Conservation (phyloP, 192 early-diverging fungal genomes). For the Dissophora ornata region DNA sequence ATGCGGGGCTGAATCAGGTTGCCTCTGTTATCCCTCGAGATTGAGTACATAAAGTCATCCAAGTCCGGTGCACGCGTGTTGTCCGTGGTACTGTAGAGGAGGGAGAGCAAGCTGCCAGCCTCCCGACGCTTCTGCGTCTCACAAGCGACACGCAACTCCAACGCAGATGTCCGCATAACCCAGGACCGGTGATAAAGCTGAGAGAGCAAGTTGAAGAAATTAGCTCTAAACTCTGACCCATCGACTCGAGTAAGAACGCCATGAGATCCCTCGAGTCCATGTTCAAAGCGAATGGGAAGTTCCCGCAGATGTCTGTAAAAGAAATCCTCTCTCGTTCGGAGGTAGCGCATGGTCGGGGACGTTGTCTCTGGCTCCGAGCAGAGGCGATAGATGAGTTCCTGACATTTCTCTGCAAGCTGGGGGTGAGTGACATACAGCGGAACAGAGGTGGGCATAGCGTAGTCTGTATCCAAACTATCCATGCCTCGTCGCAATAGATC, state of each 20-base stretch:
- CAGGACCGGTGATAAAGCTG: conserved; percentile 89
- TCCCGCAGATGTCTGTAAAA: conserved; percentile 72
- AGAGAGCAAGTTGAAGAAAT: conserved; percentile 56
- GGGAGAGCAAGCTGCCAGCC: conserved; percentile 45
- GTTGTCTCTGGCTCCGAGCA: conserved; percentile 78
- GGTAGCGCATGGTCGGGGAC: conserved; percentile 76
- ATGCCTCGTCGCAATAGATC: conserved; percentile 67
- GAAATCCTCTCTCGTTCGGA: conserved; percentile 84
- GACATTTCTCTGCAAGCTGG: conserved; percentile 87
- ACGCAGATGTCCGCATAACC: conserved; percentile 86
- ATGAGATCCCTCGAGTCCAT: conserved; percentile 28
- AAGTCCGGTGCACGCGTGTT: conserved; percentile 25
- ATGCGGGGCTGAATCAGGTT: conserved; percentile 68
- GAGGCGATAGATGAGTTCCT: conserved; percentile 85
- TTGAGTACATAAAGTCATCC: conserved; percentile 45
- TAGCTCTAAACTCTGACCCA: conserved; percentile 23
- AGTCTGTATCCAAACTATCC: conserved; percentile 50
- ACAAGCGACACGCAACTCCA: conserved; percentile 80
- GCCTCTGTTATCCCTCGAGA: conserved; percentile 18
- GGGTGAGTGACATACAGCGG: conserved; percentile 79
- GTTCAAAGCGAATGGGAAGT: conserved; percentile 54
- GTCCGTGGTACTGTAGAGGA: conserved; percentile 50
- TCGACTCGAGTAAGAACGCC: conserved; percentile 31
- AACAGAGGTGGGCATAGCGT: conserved; percentile 19
- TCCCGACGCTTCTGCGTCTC: conserved; percentile 54